Base-by-base conservation (phyloP, 495 filamentous ascomycete genomes). In the Halenospora varia region DNA sequence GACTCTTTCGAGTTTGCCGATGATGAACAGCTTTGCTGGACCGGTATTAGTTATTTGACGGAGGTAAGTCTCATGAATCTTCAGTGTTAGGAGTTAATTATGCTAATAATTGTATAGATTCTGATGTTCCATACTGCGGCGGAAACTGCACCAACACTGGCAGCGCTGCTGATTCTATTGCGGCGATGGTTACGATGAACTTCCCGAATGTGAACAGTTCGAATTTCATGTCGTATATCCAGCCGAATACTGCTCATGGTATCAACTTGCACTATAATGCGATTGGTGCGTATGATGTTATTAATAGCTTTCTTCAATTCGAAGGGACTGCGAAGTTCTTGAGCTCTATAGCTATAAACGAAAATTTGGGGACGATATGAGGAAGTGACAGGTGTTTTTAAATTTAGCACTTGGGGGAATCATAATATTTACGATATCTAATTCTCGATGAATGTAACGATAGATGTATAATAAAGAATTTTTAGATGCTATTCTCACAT, bases 241-340 rank as follows among this genome's bases (percentile, higher is more conserved):
- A 83, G 15, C 73, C 76, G 2, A 66, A 75, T 26, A 70, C 75
- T 40, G 79, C 77, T 0, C 80, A 84, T 62, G 76, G 71, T 0
- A 63, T 83, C 9, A 82, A 82, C 50, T 25, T 81, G 25, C 77
- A 81, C 45, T 75, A 79, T 55, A 80, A 77, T 59, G 65, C 75
- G 0, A 74, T 75, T 11, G 76, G 40, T 23, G 76, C 64, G 2
- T 80, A 77, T 53, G 59, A 69, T 1, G 67, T 67, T 17, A 71
- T 74, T 41, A 60, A 74, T 17, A 62, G 63, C 0, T 75, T 72
- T 49, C 54, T 76, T 50, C 62, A 56, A 11, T 55, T 13, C 39
- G 35, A 66, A 70, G 45, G 71, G 65, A 11, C 58, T 75, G 48
- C 15, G 18, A 40, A 59, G 49, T 25, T 20, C 41, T 2, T 57